These are phyloP conservation scores for Phaseolus coccineus DNA, from an alignment of 331 rosid species.

Conservation along the genomic window DNA sequence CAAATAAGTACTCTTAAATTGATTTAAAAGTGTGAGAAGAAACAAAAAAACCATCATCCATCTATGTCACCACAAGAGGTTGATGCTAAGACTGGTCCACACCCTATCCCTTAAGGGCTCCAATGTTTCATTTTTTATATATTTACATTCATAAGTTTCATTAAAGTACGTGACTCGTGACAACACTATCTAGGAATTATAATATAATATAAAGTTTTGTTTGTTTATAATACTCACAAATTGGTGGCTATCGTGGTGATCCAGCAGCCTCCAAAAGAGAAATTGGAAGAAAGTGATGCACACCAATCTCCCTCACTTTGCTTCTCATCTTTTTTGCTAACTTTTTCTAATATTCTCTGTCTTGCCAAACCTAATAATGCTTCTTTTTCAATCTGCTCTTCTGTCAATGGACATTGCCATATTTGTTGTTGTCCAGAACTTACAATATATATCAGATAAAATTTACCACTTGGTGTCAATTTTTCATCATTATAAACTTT, in stretches of 20 bases:
- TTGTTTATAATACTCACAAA: conserved; percentile 39
- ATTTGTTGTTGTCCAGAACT: not conserved
- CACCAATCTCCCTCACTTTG: conserved; percentile 45
- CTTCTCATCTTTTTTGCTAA: conserved; percentile 33
- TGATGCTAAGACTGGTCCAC: conserved; percentile 47
- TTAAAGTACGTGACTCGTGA: conserved; percentile 53
- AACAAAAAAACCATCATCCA: conserved; percentile 50
- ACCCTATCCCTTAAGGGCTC: conserved; percentile 33
- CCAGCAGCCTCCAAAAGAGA: conserved; percentile 57
- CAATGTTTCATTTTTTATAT: not conserved
- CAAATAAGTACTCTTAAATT: conserved; percentile 52
- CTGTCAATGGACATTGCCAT: conserved; percentile 20
- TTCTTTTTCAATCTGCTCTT: conserved; percentile 32
- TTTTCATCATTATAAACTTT: not conserved
- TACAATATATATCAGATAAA: not conserved
- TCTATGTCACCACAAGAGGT: conserved; percentile 50
- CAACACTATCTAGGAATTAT: conserved; percentile 37
- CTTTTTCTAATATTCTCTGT: conserved; percentile 32
- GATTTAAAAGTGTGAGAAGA: conserved; percentile 44
- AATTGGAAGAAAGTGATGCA: conserved; percentile 51
- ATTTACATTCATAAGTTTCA: conserved; percentile 19
- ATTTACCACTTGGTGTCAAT: not conserved
- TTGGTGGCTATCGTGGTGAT: conserved; percentile 38
- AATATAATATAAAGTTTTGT: conserved; percentile 15
- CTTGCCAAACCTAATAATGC: conserved; percentile 33